These are phyloP conservation scores for Saccharata proteae DNA, from an alignment of 2,329 filamentous ascomycete genomes.

Conservation along the genomic window DNA sequence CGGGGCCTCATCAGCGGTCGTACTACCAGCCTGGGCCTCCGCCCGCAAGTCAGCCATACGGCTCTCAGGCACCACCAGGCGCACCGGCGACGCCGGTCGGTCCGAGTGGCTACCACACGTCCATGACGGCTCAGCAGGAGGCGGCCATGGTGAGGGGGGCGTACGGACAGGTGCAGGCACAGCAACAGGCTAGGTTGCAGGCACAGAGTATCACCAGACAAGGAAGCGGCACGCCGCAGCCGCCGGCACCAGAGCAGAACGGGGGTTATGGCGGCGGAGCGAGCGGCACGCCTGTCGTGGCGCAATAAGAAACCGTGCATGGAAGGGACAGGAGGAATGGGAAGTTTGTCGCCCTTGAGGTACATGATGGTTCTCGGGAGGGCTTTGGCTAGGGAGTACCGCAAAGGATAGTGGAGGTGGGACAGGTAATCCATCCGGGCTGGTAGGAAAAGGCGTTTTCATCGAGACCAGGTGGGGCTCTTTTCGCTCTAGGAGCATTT, in stretches of 20 bases:
- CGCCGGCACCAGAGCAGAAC: slow-evolving; percentile 16
- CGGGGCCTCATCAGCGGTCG: slow-evolving; percentile 2
- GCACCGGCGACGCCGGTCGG: slow-evolving; percentile 10
- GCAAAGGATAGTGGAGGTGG: too few relatives aligned
- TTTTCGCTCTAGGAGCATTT: too few relatives aligned
- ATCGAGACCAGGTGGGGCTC: too few relatives aligned
- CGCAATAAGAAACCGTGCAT: slow-evolving; percentile 9
- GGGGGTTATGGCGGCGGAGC: slow-evolving; percentile 12
- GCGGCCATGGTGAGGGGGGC: slow-evolving; percentile 24
- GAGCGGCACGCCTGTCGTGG: slow-evolving; percentile 14
- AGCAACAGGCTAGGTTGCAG: slow-evolving; percentile 23
- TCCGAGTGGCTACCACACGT: slow-evolving; percentile 14
- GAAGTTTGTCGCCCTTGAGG: too few relatives aligned
- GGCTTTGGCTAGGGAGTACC: too few relatives aligned
- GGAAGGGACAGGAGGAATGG: too few relatives aligned
- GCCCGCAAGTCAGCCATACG: slow-evolving; percentile 4
- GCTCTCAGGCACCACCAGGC: slow-evolving; percentile 12
- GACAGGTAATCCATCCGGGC: too few relatives aligned
- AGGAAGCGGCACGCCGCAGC: slow-evolving; percentile 25
- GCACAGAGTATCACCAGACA: slow-evolving; percentile 17
- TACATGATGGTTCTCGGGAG: too few relatives aligned
- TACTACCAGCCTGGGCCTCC: neutral
- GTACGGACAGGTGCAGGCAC: slow-evolving; percentile 16
- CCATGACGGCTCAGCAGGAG: slow-evolving; percentile 17
- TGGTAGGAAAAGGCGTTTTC: too few relatives aligned